Evolutionary conservation across 2,329 filamentous ascomycete species (phyloP).

Genomic region (Neopestalotiopsis sp.): DNA sequence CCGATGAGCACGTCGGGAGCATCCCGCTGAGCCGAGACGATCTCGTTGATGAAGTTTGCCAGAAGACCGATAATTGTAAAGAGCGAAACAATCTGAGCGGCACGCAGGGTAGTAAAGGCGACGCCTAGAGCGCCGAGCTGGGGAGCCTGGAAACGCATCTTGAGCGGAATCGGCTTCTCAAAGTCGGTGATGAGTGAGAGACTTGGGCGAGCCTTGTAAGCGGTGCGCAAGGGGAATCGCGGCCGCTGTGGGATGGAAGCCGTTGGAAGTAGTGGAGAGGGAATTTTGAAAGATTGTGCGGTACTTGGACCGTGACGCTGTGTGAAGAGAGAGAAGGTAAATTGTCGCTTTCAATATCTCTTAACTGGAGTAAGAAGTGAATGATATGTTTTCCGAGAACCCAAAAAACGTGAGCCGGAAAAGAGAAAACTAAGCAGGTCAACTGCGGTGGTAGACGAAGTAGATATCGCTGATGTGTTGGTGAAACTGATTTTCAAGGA

Average conservation of each 20-base stretch:
- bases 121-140: conserved; percentile 75
- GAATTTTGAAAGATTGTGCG: conserved; percentile 36
- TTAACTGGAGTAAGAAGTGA: conserved; percentile 11
- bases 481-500: conserved; percentile 25
- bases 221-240: conserved; percentile 48
- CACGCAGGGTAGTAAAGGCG: conserved; percentile 77
- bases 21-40: conserved; percentile 68
- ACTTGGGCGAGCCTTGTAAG: conserved; percentile 41
- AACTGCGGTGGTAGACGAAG: conserved; percentile 29
- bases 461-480: conserved; percentile 19
- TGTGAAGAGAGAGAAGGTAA: conserved; percentile 21
- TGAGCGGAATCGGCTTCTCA: conserved; percentile 37
- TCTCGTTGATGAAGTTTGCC: conserved; percentile 81
- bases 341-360: conserved; percentile 6
- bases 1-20: conserved; percentile 78
- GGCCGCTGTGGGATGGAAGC: conserved; percentile 46
- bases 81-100: conserved; percentile 73
- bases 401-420: conserved; percentile 16
- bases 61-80: conserved; percentile 80
- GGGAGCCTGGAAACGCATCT: conserved; percentile 52
- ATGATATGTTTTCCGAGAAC: conserved; percentile 5
- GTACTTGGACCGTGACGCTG: conserved; percentile 26
- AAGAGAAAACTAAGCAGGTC: conserved; percentile 25
- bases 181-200: conserved; percentile 49
- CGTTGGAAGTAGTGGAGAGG: conserved; percentile 34